Percentiles rank a stretch among this genome's conserved stretches.
Conservation (phyloP, 345 rosid genomes). For the Kandelia obovata region DNA sequence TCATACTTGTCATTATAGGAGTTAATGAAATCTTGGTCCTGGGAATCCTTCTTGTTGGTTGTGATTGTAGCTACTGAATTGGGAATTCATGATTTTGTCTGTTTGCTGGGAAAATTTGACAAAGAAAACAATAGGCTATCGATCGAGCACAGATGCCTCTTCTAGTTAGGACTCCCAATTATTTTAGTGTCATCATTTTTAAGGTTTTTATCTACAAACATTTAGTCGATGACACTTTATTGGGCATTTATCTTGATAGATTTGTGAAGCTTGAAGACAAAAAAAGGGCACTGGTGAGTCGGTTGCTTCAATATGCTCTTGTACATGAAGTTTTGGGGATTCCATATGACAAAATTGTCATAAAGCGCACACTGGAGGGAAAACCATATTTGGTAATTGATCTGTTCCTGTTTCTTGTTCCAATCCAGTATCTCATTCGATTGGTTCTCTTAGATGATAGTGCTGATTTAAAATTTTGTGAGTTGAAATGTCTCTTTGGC, state of each 20-base stretch:
- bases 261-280: conserved; percentile 53
- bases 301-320: conserved; percentile 56
- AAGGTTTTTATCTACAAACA: background rate
- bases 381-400: conserved; percentile 56
- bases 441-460: background rate
- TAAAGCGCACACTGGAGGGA: conserved; percentile 54
- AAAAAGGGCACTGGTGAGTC: conserved; percentile 58
- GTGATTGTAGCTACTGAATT: too few relatives aligned
- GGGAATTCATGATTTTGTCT: background rate
- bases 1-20: too few relatives aligned
- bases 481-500: background rate
- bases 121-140: background rate
- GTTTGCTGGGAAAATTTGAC: background rate
- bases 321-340: conserved; percentile 41
- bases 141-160: too few relatives aligned
- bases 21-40: too few relatives aligned
- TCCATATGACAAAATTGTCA: conserved; percentile 38
- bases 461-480: background rate
- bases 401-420: background rate
- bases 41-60: too few relatives aligned
- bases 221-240: background rate
- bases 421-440: background rate
- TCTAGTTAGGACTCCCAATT: too few relatives aligned
- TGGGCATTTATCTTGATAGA: conserved; percentile 24
- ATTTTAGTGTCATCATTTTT: background rate